These are phyloP conservation scores for Paratinospora sagittata DNA, from an alignment of 164 flowering plant genomes.

Conservation along the genomic window DNA sequence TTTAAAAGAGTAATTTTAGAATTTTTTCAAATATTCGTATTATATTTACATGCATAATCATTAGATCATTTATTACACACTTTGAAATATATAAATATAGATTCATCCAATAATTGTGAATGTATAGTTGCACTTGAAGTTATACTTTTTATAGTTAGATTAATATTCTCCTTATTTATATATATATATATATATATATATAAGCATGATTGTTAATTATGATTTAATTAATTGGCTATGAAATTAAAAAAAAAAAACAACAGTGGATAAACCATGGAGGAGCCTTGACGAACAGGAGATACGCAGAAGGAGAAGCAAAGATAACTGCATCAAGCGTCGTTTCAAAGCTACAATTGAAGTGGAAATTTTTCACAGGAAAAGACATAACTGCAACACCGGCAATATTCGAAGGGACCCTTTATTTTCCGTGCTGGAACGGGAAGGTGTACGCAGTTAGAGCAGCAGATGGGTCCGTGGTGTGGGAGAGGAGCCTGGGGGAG, in stretches of 20 bases:
- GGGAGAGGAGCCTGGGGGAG: conserved; percentile 33
- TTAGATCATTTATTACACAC: too few relatives aligned
- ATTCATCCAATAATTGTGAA: background rate
- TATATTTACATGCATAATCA: too few relatives aligned
- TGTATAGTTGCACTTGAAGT: background rate
- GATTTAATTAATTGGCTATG: background rate
- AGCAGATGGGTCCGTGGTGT: conserved; percentile 27
- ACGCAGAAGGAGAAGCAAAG: conserved; percentile 20
- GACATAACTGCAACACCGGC: conserved; percentile 53
- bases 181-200: too few relatives aligned
- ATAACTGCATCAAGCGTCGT: conserved; percentile 27
- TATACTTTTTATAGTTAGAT: background rate
- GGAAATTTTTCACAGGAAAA: conserved; percentile 41
- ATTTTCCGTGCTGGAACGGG: conserved; percentile 51
- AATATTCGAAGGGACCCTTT: conserved; percentile 28
- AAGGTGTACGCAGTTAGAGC: conserved; percentile 40
- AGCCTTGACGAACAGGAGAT: conserved; percentile 31
- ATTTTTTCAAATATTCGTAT: too few relatives aligned
- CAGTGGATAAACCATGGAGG: conserved; percentile 52
- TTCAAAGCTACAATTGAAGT: conserved; percentile 21
- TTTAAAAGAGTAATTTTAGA: too few relatives aligned
- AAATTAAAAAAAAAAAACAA: background rate
- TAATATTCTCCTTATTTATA: background rate
- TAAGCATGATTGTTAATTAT: background rate
- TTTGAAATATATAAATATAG: too few relatives aligned